Conservation (phyloP, 1,284 basidiomycete species). For the Austroboletus niveus region DNA sequence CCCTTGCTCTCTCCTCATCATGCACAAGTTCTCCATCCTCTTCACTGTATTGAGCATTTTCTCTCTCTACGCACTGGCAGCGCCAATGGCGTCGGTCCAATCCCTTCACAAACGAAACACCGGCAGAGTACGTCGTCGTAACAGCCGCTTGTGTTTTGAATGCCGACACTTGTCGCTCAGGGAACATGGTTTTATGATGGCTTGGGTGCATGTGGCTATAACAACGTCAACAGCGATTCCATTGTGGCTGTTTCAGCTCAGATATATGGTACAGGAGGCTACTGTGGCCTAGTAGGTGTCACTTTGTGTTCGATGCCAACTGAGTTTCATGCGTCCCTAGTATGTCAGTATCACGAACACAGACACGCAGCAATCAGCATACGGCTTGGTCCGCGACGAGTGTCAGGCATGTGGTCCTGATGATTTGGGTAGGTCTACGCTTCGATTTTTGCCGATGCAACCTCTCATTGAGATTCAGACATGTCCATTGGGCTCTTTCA, state of each 20-base stretch:
- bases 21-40: constrained; percentile 38
- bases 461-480: constrained; percentile 33
- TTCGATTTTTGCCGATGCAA: neutral
- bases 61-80: constrained; percentile 41
- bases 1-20: constrained; percentile 32
- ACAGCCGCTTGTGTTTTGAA: neutral
- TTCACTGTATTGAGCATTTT: constrained; percentile 45
- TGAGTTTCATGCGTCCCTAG: constrained; percentile 31
- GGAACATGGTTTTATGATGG: constrained; percentile 43
- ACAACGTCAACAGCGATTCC: constrained; percentile 36
- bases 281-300: constrained; percentile 47
- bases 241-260: constrained; percentile 49
- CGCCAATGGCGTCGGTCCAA: constrained; percentile 41
- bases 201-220: constrained; percentile 49
- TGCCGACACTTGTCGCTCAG: constrained; percentile 24
- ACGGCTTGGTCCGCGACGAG: constrained; percentile 45
- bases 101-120: constrained; percentile 48
- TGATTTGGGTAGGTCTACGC: constrained; percentile 44
- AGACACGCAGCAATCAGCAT: constrained; percentile 39
- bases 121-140: constrained; percentile 44
- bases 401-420: constrained; percentile 42
- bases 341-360: constrained; percentile 49
- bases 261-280: constrained; percentile 42
- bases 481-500: constrained; percentile 53
- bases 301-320: neutral